A percentile compares a stretch with the other conserved stretches of the same genome.
Evolutionary conservation across 1,284 basidiomycete species (phyloP).

Genomic region (Irpex rosettiformis): DNA sequence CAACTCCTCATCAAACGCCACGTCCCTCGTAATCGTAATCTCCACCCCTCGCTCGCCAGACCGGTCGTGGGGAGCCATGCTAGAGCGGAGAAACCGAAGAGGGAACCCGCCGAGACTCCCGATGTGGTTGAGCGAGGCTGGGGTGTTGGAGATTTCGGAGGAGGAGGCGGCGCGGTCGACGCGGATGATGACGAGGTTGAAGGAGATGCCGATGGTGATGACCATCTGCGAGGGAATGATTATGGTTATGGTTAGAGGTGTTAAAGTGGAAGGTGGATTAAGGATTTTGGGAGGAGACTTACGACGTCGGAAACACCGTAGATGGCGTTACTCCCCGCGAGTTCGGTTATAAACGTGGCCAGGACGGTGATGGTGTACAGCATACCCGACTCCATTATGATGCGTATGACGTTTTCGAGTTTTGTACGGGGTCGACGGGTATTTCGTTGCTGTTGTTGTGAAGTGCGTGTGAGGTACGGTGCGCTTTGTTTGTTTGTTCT

Average conservation of each 20-base stretch:
- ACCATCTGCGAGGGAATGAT: constrained; percentile 6
- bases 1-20: constrained; percentile 4
- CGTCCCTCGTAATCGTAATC: constrained; percentile 11
- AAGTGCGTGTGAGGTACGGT: neutral
- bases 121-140: neutral
- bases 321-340: constrained; percentile 15
- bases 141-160: neutral
- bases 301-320: constrained; percentile 16
- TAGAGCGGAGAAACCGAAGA: constrained; percentile 11
- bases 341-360: constrained; percentile 10
- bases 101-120: constrained; percentile 2
- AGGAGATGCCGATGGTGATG: constrained; percentile 15
- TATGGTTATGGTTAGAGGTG: neutral
- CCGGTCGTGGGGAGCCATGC: neutral
- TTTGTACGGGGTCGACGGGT: constrained; percentile 3
- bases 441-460: neutral
- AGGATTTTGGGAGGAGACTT: constrained; percentile 2
- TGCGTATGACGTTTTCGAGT: constrained; percentile 14
- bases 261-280: neutral
- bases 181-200: constrained; percentile 19
- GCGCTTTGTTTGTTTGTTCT: constrained; percentile 9
- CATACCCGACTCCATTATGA: constrained; percentile 16
- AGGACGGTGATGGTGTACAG: constrained; percentile 13
- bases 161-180: constrained; percentile 5
- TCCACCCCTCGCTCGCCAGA: constrained; percentile 3